These are phyloP conservation scores for Apophysomyces elegans DNA, from an alignment of 371 early-diverging fungal species.

Conservation along the genomic window DNA sequence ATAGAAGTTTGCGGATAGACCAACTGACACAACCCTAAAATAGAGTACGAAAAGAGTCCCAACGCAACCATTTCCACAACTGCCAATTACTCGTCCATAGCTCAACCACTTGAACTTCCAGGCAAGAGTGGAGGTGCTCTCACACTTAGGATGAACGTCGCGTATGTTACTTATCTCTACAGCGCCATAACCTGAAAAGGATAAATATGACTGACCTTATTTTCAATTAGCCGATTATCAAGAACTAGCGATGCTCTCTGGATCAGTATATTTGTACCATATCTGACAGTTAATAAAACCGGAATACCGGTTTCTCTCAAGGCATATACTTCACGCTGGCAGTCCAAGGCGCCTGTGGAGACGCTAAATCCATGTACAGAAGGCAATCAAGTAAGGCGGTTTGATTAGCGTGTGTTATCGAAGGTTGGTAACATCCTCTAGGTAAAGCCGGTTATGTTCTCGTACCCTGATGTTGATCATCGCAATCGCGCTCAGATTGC, in stretches of 20 bases:
- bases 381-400: slow-evolving; percentile 20
- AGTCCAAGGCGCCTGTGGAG: slow-evolving; percentile 22
- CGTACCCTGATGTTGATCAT: slow-evolving; percentile 74
- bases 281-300: slow-evolving; percentile 80
- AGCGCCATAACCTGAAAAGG: neutral
- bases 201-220: neutral
- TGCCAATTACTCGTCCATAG: slow-evolving; percentile 16
- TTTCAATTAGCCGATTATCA: slow-evolving; percentile 20
- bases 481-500: slow-evolving; percentile 74
- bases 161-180: slow-evolving; percentile 23
- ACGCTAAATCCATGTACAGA: slow-evolving; percentile 29
- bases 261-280: slow-evolving; percentile 44
- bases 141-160: slow-evolving; percentile 60
- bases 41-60: slow-evolving; percentile 26
- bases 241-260: slow-evolving; percentile 31
- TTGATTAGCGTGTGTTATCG: neutral
- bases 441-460: slow-evolving; percentile 76
- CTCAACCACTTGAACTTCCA: slow-evolving; percentile 23
- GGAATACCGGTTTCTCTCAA: slow-evolving; percentile 58
- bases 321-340: slow-evolving; percentile 20
- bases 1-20: neutral
- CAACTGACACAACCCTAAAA: too few relatives aligned
- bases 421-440: neutral
- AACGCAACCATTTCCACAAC: slow-evolving; percentile 15
- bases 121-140: slow-evolving; percentile 55